A percentile compares a stretch with the other conserved stretches of the same genome.
phyloP scores from a whole-genome alignment of 1,284 basidiomycete species.

The Marasmius sp. region DNA sequence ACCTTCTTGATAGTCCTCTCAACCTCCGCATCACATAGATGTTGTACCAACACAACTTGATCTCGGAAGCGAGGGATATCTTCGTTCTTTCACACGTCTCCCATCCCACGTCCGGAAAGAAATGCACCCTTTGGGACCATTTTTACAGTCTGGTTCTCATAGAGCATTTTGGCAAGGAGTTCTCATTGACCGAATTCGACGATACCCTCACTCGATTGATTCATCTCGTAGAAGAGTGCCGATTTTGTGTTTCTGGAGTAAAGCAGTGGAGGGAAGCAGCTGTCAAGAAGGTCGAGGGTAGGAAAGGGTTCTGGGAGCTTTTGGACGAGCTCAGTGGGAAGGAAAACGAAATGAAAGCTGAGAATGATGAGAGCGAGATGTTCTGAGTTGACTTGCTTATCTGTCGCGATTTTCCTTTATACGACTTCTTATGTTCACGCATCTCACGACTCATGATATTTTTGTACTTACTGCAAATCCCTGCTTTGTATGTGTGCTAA shows the following conservation, averaged over 20 bases:
- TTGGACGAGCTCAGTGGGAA: neutral
- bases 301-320: neutral
- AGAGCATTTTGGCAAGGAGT: neutral
- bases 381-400: neutral
- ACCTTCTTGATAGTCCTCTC: neutral
- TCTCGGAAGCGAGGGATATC: neutral
- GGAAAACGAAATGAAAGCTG: neutral
- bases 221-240: neutral
- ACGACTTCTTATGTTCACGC: too few relatives aligned
- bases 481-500: too few relatives aligned
- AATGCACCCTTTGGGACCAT: neutral
- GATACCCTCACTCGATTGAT: neutral
- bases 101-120: neutral
- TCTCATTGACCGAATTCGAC: neutral
- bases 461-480: too few relatives aligned
- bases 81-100: neutral
- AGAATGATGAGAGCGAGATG: neutral
- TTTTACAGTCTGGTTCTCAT: neutral
- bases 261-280: neutral
- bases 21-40: neutral
- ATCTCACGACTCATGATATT: too few relatives aligned
- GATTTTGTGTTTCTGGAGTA: neutral
- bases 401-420: too few relatives aligned
- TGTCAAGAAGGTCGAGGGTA: neutral
- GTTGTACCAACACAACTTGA: neutral